Conservation (phyloP, 345 rosid species). For the Aurinia saxatilis region DNA sequence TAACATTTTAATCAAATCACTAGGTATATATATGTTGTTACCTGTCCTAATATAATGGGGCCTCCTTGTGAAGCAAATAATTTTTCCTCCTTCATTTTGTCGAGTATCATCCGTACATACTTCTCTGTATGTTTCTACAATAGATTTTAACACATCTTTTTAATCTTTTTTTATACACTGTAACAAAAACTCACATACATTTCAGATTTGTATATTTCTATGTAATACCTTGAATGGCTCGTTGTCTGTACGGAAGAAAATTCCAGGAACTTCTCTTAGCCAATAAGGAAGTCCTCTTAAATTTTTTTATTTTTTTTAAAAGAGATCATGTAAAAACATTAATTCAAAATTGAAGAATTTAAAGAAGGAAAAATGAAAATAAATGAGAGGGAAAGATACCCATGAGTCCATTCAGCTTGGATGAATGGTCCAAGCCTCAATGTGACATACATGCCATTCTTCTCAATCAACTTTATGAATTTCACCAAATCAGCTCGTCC, state of each 20-base stretch:
- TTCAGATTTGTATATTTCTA: conserved; percentile 40
- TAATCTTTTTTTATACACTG: background rate
- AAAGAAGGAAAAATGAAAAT: background rate
- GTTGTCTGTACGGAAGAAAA: conserved; percentile 65
- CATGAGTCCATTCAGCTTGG: conserved; percentile 97
- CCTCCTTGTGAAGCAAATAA: conserved; percentile 64
- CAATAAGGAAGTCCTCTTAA: conserved; percentile 91
- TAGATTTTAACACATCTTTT: background rate
- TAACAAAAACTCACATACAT: background rate
- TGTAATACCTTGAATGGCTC: conserved; percentile 51
- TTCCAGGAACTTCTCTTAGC: conserved; percentile 60
- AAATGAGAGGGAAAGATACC: conserved; percentile 33
- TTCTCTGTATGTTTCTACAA: conserved; percentile 52
- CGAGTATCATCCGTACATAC: conserved; percentile 39
- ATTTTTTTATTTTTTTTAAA: no score
- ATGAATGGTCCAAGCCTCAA: conserved; percentile 86
- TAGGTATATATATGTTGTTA: background rate
- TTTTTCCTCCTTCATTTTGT: conserved; percentile 42
- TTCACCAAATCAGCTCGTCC: conserved; percentile 68
- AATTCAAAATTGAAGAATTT: background rate
- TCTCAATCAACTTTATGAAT: conserved; percentile 53
- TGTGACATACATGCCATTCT: conserved; percentile 52
- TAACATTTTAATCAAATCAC: background rate
- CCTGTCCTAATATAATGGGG: conserved; percentile 58
- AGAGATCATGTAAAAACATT: background rate